These are phyloP conservation scores for Corymbia citriodora DNA, from an alignment of 441 rosid genomes.

Conservation along the genomic window DNA sequence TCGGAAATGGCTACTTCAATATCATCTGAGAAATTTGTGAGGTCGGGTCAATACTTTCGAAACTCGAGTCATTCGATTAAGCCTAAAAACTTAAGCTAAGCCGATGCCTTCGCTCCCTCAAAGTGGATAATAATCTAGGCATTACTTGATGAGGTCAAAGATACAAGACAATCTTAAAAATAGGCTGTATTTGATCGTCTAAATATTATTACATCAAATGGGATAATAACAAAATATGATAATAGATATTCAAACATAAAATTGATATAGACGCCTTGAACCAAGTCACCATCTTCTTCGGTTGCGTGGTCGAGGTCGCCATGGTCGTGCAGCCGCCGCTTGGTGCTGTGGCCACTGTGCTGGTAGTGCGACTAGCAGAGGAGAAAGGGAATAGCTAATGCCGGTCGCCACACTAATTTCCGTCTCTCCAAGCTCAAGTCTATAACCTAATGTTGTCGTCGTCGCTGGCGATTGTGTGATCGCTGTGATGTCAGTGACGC, in stretches of 20 bases:
- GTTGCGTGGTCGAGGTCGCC: rapidly evolving
- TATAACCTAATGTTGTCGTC: rapidly evolving
- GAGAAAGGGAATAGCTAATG: neutral
- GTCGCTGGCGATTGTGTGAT: rapidly evolving
- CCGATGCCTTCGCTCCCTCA: rapidly evolving
- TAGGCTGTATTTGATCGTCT: neutral
- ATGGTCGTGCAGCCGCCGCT: rapidly evolving
- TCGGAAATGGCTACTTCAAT: neutral
- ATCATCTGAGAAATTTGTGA: neutral
- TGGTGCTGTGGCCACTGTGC: neutral
- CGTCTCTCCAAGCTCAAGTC: too few species aligned
- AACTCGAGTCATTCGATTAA: neutral
- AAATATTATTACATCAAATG: neutral
- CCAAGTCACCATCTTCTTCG: neutral
- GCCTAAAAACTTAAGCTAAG: neutral
- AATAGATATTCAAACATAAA: neutral
- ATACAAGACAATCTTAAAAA: neutral
- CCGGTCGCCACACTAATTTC: neutral
- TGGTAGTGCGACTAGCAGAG: too few species aligned
- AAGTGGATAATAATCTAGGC: neutral
- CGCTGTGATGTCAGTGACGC: rapidly evolving
- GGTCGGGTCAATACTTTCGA: rapidly evolving
- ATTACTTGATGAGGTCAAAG: neutral
- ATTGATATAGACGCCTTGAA: rapidly evolving
- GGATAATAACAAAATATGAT: neutral